phyloP scores from a whole-genome alignment of 768 basidiomycete genomes.

The Hortiboletus campestris region DNA sequence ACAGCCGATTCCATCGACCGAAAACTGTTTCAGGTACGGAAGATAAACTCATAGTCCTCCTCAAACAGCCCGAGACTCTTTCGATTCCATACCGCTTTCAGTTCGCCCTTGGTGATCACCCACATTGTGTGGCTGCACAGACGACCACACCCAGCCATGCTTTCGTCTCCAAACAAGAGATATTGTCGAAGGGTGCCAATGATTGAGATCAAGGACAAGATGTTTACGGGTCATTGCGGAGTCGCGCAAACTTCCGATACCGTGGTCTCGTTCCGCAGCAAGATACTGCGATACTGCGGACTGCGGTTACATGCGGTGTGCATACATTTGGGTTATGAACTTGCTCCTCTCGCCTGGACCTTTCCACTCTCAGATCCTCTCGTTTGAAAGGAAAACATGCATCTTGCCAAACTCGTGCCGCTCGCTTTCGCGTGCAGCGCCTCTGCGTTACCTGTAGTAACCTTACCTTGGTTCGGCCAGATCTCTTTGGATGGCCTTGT shows the following conservation, averaged over 20 bases:
- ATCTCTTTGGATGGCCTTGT: conserved; percentile 13
- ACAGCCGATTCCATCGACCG: neutral
- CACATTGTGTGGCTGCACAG: conserved; percentile 79
- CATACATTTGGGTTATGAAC: no score
- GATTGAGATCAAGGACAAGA: conserved; percentile 61
- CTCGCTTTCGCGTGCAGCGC: conserved; percentile 13
- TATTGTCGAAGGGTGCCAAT: conserved; percentile 63
- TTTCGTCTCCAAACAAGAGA: conserved; percentile 55
- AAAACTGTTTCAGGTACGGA: neutral
- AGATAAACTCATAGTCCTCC: conserved; percentile 40
- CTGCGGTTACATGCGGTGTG: neutral
- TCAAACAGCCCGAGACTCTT: conserved; percentile 68
- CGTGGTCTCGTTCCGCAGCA: neutral
- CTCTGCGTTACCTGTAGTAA: conserved; percentile 18
- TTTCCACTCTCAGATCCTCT: neutral
- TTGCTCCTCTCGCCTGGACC: neutral
- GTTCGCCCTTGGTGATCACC: conserved; percentile 39
- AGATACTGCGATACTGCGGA: conserved; percentile 11
- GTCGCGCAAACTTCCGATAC: conserved; percentile 21
- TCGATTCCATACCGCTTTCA: conserved; percentile 75
- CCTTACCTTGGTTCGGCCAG: conserved; percentile 26
- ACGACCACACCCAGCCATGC: conserved; percentile 83
- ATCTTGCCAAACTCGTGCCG: neutral
- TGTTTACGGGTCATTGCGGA: conserved; percentile 50
- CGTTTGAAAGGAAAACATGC: conserved; percentile 15